phyloP scores from a whole-genome alignment of 306 rosid species.

The Quercus bicolor region DNA sequence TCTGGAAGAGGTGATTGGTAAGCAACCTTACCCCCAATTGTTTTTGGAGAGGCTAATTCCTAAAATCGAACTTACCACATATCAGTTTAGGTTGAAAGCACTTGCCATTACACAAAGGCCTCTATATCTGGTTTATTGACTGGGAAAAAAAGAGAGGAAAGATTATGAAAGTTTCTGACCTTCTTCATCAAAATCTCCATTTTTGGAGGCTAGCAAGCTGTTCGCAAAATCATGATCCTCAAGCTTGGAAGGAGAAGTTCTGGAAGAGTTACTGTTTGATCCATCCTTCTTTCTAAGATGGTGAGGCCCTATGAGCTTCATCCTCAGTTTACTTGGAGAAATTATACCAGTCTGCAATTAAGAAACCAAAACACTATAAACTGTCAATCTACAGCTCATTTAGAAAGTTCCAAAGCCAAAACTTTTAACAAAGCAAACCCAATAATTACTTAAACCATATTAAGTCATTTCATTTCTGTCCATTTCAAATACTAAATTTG shows the following conservation, averaged over 20 bases:
- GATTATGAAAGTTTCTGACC: conserved; percentile 37
- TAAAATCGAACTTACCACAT: too few relatives aligned
- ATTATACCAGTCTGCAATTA: conserved; percentile 73
- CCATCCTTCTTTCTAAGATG: conserved; percentile 67
- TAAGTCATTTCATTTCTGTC: not conserved
- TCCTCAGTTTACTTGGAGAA: conserved; percentile 90
- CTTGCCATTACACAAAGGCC: too few relatives aligned
- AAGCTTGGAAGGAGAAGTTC: conserved; percentile 87
- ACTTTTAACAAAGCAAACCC: not conserved
- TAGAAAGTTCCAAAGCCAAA: conserved; percentile 7
- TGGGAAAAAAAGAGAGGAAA: not conserved
- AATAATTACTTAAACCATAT: conserved; percentile 13
- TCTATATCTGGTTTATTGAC: not conserved
- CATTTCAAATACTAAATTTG: not conserved
- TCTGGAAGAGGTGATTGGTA: too few relatives aligned
- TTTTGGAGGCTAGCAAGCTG: conserved; percentile 51
- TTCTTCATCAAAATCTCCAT: conserved; percentile 61
- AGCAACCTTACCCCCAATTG: too few relatives aligned
- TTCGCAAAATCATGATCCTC: conserved; percentile 70
- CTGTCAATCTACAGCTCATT: not conserved
- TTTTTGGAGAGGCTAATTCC: too few relatives aligned
- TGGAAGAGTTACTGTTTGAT: conserved; percentile 83
- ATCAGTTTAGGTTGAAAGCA: too few relatives aligned
- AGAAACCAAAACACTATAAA: not conserved
- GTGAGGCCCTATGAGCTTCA: conserved; percentile 86